phyloP scores from a whole-genome alignment of 2,329 filamentous ascomycete species.

The Alternaria infectoria region DNA sequence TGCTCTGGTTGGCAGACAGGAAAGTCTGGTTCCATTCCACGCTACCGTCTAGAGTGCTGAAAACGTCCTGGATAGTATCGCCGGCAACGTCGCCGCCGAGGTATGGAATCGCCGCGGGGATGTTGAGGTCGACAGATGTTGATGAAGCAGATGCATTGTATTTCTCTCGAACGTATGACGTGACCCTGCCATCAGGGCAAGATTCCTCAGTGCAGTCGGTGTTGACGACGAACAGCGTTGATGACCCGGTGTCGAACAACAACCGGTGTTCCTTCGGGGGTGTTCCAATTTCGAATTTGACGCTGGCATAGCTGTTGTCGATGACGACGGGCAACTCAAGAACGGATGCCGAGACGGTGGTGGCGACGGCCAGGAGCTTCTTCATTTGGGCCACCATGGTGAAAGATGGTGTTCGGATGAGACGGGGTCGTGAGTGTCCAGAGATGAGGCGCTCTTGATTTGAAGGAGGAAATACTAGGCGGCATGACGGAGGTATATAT shows the following conservation, averaged over 20 bases:
- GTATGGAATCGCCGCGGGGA: conserved; percentile 13
- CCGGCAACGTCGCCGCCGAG: conserved; percentile 21
- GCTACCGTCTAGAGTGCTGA: conserved; percentile 2
- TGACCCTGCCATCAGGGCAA: conserved; percentile 10
- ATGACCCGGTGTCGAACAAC: conserved; percentile 25
- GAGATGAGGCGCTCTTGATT: not conserved
- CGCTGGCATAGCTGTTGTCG: conserved; percentile 11
- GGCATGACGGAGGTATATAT: not conserved
- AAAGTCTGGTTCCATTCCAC: conserved; percentile 29
- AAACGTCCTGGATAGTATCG: conserved; percentile 14
- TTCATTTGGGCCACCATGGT: not conserved
- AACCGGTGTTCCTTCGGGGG: conserved; percentile 20
- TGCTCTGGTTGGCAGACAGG: conserved; percentile 19
- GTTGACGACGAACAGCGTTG: conserved; percentile 18
- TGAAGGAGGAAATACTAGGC: too few relatives aligned
- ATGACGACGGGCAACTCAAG: conserved; percentile 21
- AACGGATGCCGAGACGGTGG: conserved; percentile 14
- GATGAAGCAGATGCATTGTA: conserved; percentile 21
- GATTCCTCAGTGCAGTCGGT: conserved; percentile 18
- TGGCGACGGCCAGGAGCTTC: not conserved
- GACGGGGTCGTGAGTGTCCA: not conserved
- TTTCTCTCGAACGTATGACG: conserved; percentile 10
- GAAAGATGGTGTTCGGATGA: not conserved
- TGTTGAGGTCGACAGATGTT: conserved; percentile 13
- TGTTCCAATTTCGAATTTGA: conserved; percentile 10